A percentile compares a stretch with the other conserved stretches of the same genome.
These are phyloP conservation scores for Cyclocybe aegerita DNA, from an alignment of 768 basidiomycete genomes.

Conservation along the genomic window DNA sequence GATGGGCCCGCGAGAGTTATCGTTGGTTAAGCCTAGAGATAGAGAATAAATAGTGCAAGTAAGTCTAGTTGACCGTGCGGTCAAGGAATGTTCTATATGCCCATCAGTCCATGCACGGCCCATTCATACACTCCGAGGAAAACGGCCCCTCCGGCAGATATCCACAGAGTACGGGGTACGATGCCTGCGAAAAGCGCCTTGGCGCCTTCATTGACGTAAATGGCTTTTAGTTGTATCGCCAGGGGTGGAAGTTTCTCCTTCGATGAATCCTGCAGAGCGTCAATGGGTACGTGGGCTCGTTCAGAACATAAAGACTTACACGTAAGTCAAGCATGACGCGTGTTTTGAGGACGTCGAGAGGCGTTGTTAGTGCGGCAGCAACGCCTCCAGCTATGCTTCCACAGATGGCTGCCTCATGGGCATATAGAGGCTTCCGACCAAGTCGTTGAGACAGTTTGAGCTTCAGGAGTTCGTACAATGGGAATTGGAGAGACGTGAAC, in stretches of 20 bases:
- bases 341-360: slow-evolving; percentile 95
- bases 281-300: background rate
- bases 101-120: slow-evolving; percentile 54
- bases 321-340: slow-evolving; percentile 92
- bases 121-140: slow-evolving; percentile 98
- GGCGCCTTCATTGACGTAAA: slow-evolving; percentile 71
- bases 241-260: slow-evolving; percentile 56
- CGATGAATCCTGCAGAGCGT: slow-evolving; percentile 42
- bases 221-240: slow-evolving; percentile 54
- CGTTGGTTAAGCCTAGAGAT: too few relatives aligned
- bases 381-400: slow-evolving; percentile 90
- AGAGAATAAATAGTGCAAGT: too few relatives aligned
- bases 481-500: slow-evolving; percentile 95
- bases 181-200: slow-evolving; percentile 82
- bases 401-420: slow-evolving; percentile 81
- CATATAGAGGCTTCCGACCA: slow-evolving; percentile 55
- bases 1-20: too few relatives aligned
- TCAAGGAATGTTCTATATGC: slow-evolving; percentile 16
- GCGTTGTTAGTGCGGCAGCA: slow-evolving; percentile 89
- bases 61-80: background rate
- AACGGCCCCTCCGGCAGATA: slow-evolving; percentile 93
- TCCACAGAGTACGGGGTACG: slow-evolving; percentile 93
- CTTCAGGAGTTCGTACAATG: slow-evolving; percentile 90
- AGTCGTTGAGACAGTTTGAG: slow-evolving; percentile 53
- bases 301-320: slow-evolving; percentile 40